Evolutionary conservation across 257 asterid species (phyloP).

Genomic region (Solanum infundibuliforme): DNA sequence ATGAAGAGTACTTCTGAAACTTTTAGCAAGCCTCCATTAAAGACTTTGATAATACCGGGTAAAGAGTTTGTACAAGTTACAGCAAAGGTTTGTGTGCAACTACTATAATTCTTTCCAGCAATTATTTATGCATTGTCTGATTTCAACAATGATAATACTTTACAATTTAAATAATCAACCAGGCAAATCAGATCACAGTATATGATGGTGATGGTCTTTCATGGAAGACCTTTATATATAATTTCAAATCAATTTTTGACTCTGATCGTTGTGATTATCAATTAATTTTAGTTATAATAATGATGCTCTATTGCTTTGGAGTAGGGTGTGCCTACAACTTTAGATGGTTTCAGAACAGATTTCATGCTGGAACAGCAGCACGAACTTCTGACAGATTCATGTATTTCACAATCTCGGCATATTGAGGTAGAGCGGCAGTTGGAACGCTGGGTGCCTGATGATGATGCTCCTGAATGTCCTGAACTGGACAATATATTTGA

Average conservation of each 20-base stretch:
- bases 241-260: background rate
- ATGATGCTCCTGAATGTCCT: slow-evolving; percentile 51
- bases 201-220: background rate
- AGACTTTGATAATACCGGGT: slow-evolving; percentile 62
- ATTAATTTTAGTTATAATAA: background rate
- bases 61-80: slow-evolving; percentile 84
- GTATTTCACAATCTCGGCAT: slow-evolving; percentile 69
- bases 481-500: slow-evolving; percentile 80
- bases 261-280: background rate
- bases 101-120: background rate
- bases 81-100: slow-evolving; percentile 55
- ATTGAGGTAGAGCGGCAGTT: slow-evolving; percentile 63
- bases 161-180: background rate
- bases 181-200: background rate
- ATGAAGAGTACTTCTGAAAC: slow-evolving; percentile 33
- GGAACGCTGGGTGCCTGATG: slow-evolving; percentile 95
- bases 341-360: slow-evolving; percentile 53
- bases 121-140: background rate
- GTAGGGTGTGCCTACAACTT: slow-evolving; percentile 70
- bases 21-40: slow-evolving; percentile 44
- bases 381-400: slow-evolving; percentile 85
- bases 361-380: slow-evolving; percentile 56
- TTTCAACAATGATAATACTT: background rate
- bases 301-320: slow-evolving; percentile 11
- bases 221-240: background rate